Conservation (phyloP, 2,329 filamentous ascomycete species). For the Ophiostoma ips region DNA sequence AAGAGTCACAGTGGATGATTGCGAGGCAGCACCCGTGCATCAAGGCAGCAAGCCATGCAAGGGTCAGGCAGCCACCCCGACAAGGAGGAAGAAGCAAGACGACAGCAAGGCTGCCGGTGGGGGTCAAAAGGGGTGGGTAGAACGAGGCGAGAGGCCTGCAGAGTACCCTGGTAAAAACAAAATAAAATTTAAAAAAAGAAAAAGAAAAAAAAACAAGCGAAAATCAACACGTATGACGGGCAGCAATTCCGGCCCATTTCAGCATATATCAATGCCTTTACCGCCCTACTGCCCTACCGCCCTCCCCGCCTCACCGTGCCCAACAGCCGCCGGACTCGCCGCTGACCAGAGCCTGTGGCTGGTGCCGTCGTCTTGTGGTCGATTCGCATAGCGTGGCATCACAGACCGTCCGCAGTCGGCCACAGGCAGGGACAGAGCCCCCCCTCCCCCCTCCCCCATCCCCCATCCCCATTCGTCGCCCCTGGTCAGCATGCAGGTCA, state of each 20-base stretch:
- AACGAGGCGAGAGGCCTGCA: neutral
- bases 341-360: neutral
- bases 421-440: neutral
- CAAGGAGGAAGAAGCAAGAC: neutral
- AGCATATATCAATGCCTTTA: too few relatives aligned
- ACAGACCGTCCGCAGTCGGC: too few relatives aligned
- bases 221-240: too few relatives aligned
- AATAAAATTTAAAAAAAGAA: neutral
- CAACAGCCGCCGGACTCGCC: too few relatives aligned
- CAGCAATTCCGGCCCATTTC: too few relatives aligned
- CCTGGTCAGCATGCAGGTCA: too few relatives aligned
- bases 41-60: slow-evolving; percentile 6
- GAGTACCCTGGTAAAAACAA: neutral
- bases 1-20: slow-evolving; percentile 6
- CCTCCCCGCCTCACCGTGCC: neutral
- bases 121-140: neutral
- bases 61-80: slow-evolving; percentile 2
- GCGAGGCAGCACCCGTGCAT: slow-evolving; percentile 4
- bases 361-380: too few relatives aligned
- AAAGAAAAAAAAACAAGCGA: neutral
- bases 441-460: too few relatives aligned
- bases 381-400: too few relatives aligned
- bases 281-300: too few relatives aligned
- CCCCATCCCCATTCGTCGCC: too few relatives aligned
- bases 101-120: neutral